Conservation (phyloP, 1,284 basidiomycete species). For the Apiotrichum akiyoshidainum region DNA sequence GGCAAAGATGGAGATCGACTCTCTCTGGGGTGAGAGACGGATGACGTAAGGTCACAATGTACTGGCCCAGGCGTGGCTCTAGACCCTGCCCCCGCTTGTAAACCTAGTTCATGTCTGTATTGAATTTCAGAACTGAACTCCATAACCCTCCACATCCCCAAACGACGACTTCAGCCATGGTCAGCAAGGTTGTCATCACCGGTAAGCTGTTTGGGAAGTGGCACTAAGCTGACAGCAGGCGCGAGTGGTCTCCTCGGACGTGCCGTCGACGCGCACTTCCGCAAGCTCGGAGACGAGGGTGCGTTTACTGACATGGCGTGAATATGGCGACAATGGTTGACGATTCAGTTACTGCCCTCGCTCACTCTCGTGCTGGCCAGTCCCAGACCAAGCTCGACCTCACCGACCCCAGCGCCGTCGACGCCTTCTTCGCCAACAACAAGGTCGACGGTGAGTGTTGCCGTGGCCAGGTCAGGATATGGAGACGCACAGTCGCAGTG, state of each 20-base stretch:
- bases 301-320: conserved; percentile 4
- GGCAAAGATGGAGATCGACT: too few relatives aligned
- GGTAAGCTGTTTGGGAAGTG: conserved; percentile 16
- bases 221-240: conserved; percentile 32
- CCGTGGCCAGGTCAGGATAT: too few relatives aligned
- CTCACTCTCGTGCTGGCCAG: conserved; percentile 46
- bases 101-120: too few relatives aligned
- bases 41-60: too few relatives aligned
- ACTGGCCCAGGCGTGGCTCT: too few relatives aligned
- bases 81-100: too few relatives aligned
- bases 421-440: conserved; percentile 44
- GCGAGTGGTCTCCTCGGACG: conserved; percentile 56
- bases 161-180: too few relatives aligned
- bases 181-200: conserved; percentile 20
- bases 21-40: too few relatives aligned
- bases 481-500: neutral
- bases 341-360: conserved; percentile 47
- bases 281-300: conserved; percentile 33
- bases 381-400: conserved; percentile 52
- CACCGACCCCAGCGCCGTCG: conserved; percentile 48
- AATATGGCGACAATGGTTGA: neutral
- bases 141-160: too few relatives aligned
- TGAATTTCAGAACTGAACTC: too few relatives aligned
- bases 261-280: conserved; percentile 45
- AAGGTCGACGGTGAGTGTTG: conserved; percentile 42